Percentiles rank a stretch among this genome's conserved stretches.
Evolutionary conservation across 2,329 filamentous ascomycete genomes (phyloP).

Genomic region (Hypoxylon sp.): DNA sequence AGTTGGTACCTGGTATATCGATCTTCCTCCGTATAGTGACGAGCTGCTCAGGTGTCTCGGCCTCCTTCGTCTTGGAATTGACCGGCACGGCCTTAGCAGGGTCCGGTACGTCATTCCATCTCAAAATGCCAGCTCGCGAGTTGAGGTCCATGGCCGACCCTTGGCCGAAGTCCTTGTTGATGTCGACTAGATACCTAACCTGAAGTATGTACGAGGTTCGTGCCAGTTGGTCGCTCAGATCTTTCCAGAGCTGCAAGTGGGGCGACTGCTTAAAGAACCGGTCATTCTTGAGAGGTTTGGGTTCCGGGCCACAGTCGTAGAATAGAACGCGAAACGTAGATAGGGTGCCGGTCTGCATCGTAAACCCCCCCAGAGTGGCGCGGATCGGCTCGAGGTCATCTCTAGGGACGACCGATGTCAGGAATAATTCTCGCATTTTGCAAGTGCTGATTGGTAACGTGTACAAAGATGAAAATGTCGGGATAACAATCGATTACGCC

Average conservation of each 20-base stretch:
- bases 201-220: slow-evolving; percentile 70
- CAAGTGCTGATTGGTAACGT: neutral
- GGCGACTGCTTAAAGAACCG: slow-evolving; percentile 33
- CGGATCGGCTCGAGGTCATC: too few species aligned
- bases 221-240: slow-evolving; percentile 65
- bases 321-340: slow-evolving; percentile 66
- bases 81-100: slow-evolving; percentile 62
- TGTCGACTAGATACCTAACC: slow-evolving; percentile 64
- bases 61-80: slow-evolving; percentile 63
- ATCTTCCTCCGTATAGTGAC: slow-evolving; percentile 66
- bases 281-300: slow-evolving; percentile 59
- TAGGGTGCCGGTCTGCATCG: slow-evolving; percentile 60
- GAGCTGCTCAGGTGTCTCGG: slow-evolving; percentile 60
- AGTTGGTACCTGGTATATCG: slow-evolving; percentile 64
- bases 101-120: slow-evolving; percentile 72
- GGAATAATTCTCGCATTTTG: slow-evolving; percentile 70
- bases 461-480: neutral
- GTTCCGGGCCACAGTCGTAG: slow-evolving; percentile 62
- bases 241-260: slow-evolving; percentile 58
- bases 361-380: too few species aligned
- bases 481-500: neutral
- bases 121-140: slow-evolving; percentile 59
- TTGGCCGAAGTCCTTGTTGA: slow-evolving; percentile 60
- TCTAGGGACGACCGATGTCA: slow-evolving; percentile 66
- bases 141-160: slow-evolving; percentile 56